phyloP scores from a whole-genome alignment of 108 stramenopile species.

The Mediolabrus comicus region DNA sequence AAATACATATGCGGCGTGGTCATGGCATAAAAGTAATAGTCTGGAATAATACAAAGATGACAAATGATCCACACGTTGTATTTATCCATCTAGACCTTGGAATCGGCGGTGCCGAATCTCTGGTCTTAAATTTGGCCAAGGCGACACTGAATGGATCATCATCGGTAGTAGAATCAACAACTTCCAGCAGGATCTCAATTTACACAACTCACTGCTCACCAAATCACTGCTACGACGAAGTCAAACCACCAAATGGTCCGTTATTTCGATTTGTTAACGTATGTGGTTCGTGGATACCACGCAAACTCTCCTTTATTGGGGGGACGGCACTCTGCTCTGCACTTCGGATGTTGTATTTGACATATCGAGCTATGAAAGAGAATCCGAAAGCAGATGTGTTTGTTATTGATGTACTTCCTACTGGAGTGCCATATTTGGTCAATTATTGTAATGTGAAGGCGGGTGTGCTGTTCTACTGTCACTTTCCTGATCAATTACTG shows the following conservation, averaged over 20 bases:
- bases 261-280: conserved; percentile 53
- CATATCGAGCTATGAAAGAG: conserved; percentile 33
- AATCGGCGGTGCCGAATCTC: conserved; percentile 88
- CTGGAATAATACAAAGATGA: no score
- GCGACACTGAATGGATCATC: conserved; percentile 39
- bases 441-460: conserved; percentile 50
- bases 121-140: conserved; percentile 77
- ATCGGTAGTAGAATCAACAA: not conserved
- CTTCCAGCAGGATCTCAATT: conserved; percentile 60
- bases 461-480: conserved; percentile 95
- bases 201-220: conserved; percentile 94
- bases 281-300: conserved; percentile 78
- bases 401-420: conserved; percentile 91
- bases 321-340: conserved; percentile 69
- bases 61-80: conserved; percentile 33
- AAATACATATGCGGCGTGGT: no score
- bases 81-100: conserved; percentile 89
- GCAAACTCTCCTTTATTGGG: conserved; percentile 38
- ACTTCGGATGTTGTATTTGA: conserved; percentile 73
- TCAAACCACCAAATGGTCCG: conserved; percentile 60
- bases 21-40: no score
- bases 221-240: conserved; percentile 90
- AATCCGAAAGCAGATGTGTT: conserved; percentile 63
- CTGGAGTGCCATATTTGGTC: conserved; percentile 76
- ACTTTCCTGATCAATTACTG: conserved; percentile 98